A percentile compares a stretch with the other conserved stretches of the same genome.
Conservation (phyloP, 2,329 filamentous ascomycete genomes). For the Colletotrichum sp. region DNA sequence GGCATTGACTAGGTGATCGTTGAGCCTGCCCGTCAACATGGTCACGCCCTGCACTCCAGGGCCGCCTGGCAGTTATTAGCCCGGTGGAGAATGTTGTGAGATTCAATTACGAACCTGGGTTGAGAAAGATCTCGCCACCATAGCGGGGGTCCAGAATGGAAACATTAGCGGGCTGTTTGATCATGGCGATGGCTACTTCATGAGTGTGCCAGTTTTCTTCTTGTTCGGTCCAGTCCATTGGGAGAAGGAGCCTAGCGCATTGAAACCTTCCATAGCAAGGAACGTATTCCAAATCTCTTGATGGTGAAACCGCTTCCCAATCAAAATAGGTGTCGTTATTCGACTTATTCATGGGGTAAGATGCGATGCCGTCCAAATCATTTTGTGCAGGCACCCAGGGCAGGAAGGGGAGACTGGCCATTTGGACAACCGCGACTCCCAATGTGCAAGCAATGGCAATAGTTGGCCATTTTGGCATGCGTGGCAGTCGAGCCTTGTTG, state of each 20-base stretch:
- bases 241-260: slow-evolving; percentile 47
- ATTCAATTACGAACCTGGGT: slow-evolving; percentile 36
- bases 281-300: slow-evolving; percentile 38
- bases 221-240: slow-evolving; percentile 41
- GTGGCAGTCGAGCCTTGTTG: background rate
- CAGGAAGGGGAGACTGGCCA: background rate
- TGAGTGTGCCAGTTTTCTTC: slow-evolving; percentile 25
- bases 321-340: slow-evolving; percentile 29
- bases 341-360: background rate
- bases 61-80: background rate
- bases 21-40: background rate
- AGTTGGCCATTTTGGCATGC: background rate
- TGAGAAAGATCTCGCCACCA: slow-evolving; percentile 45
- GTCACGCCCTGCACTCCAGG: background rate
- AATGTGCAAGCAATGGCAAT: background rate
- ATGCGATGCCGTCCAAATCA: background rate
- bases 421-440: background rate
- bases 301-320: slow-evolving; percentile 38
- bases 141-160: slow-evolving; percentile 37
- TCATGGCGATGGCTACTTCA: slow-evolving; percentile 42
- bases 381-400: background rate
- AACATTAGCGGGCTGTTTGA: slow-evolving; percentile 43
- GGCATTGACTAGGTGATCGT: background rate
- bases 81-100: too few species aligned
- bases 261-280: slow-evolving; percentile 40